Percentiles rank a stretch among this genome's conserved stretches.
These are phyloP conservation scores for Exophiala sp. DNA, from an alignment of 2,329 filamentous ascomycete species.

Conservation along the genomic window DNA sequence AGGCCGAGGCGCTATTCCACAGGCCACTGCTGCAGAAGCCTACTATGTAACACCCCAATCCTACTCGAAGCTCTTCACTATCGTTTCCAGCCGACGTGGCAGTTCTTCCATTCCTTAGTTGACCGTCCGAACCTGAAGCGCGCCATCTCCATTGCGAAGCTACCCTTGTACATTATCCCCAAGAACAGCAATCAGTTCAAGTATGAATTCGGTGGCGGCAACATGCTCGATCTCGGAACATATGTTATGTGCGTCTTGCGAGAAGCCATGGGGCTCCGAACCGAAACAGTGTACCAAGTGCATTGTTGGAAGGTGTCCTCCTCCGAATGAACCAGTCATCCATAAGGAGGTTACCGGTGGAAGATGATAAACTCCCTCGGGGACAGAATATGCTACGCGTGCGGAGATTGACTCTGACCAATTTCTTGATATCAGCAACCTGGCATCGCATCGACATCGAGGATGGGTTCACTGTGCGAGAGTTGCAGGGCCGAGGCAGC, in stretches of 20 bases:
- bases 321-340: neutral
- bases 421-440: neutral
- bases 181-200: slow-evolving; percentile 15
- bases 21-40: slow-evolving; percentile 33
- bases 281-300: slow-evolving; percentile 3
- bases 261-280: neutral
- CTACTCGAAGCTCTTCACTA: slow-evolving; percentile 51
- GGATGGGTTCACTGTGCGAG: neutral
- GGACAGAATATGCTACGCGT: no score
- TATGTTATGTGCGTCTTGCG: slow-evolving; percentile 7
- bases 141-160: neutral
- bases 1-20: slow-evolving; percentile 38
- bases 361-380: no score
- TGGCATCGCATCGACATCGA: neutral
- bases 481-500: neutral
- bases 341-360: no score
- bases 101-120: slow-evolving; percentile 35
- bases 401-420: neutral
- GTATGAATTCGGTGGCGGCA: slow-evolving; percentile 15
- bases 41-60: slow-evolving; percentile 36
- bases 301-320: slow-evolving; percentile 3
- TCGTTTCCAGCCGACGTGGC: slow-evolving; percentile 48
- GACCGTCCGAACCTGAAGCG: neutral
- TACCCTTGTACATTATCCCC: slow-evolving; percentile 1
- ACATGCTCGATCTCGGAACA: slow-evolving; percentile 10